A percentile compares a stretch with the other conserved stretches of the same genome.
These are phyloP conservation scores for Russula compacta DNA, from an alignment of 768 basidiomycete species.

Conservation along the genomic window DNA sequence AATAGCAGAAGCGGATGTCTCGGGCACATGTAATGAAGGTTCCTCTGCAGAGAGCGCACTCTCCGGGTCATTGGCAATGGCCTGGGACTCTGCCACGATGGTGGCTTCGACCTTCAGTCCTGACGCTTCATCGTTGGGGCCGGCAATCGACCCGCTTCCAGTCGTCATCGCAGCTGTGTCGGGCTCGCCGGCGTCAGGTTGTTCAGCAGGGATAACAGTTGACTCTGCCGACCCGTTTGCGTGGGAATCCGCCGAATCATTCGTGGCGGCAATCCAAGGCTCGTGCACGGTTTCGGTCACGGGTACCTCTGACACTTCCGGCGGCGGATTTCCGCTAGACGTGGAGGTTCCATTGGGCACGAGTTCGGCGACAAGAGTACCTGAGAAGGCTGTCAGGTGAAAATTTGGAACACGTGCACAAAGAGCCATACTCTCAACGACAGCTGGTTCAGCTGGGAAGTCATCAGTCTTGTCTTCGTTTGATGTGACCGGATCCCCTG, in stretches of 20 bases:
- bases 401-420: background rate
- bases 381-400: conserved; percentile 1
- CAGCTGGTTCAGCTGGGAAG: background rate
- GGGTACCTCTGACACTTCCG: background rate
- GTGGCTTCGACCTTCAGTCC: background rate
- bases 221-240: background rate
- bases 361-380: background rate
- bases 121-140: background rate
- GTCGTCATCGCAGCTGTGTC: background rate
- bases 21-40: background rate
- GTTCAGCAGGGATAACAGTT: background rate
- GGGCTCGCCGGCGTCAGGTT: background rate
- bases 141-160: background rate
- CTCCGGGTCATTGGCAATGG: background rate
- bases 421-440: conserved; percentile 2
- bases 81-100: background rate
- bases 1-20: background rate
- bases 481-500: background rate
- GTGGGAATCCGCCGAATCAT: background rate
- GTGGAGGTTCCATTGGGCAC: background rate
- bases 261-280: background rate
- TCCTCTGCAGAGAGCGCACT: background rate
- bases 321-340: background rate
- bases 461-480: background rate
- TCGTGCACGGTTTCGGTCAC: background rate